Conservation (phyloP, 2,329 filamentous ascomycete species). For the Ramularia collo-cygni region DNA sequence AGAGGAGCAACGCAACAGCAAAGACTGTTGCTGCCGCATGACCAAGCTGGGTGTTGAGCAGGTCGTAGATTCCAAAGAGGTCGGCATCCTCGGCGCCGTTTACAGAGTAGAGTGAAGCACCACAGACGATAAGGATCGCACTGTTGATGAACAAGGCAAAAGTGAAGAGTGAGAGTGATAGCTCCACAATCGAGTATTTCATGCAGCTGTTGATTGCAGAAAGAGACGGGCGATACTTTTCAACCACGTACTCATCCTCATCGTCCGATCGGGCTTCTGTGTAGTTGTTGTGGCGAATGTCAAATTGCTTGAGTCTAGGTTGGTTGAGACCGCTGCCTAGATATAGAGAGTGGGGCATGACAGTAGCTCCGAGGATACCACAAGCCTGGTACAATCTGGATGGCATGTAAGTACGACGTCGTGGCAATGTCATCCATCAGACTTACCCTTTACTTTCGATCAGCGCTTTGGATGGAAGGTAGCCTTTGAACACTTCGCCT, state of each 20-base stretch:
- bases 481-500: slow-evolving; percentile 58
- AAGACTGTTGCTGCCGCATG: slow-evolving; percentile 77
- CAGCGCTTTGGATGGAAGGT: slow-evolving; percentile 54
- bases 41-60: slow-evolving; percentile 63
- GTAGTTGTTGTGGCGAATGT: slow-evolving; percentile 50
- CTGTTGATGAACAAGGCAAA: slow-evolving; percentile 39
- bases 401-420: slow-evolving; percentile 13
- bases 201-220: slow-evolving; percentile 35
- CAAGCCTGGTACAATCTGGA: slow-evolving; percentile 59
- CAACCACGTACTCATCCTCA: slow-evolving; percentile 10
- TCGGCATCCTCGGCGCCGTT: slow-evolving; percentile 58
- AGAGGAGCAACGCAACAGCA: slow-evolving; percentile 71
- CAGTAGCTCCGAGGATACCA: slow-evolving; percentile 69
- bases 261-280: slow-evolving; percentile 29
- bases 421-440: background rate
- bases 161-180: slow-evolving; percentile 35
- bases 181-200: slow-evolving; percentile 35
- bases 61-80: slow-evolving; percentile 73
- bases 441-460: slow-evolving; percentile 50
- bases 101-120: slow-evolving; percentile 63
- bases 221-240: slow-evolving; percentile 34
- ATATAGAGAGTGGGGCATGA: slow-evolving; percentile 64
- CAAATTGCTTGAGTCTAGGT: slow-evolving; percentile 58
- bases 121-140: slow-evolving; percentile 49
- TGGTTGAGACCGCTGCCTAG: slow-evolving; percentile 65